These are phyloP conservation scores for Cystobasidiaceae sp. DNA, from an alignment of 1,284 basidiomycete species.

Conservation along the genomic window DNA sequence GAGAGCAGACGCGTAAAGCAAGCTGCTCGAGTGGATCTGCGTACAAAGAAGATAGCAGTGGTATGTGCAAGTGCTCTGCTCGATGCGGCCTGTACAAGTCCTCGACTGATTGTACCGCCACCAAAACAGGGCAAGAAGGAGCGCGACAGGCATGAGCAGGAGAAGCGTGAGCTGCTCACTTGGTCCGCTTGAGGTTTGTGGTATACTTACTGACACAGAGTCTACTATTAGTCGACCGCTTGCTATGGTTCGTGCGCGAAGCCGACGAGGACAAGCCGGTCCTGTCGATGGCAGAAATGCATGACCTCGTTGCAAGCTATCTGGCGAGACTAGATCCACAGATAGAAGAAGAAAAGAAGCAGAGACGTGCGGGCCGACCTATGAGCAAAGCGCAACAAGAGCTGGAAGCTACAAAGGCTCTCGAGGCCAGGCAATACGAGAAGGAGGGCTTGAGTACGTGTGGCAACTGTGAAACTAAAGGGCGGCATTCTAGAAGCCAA, in stretches of 20 bases:
- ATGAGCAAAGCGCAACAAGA: conserved; percentile 28
- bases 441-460: conserved; percentile 25
- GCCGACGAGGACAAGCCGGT: background rate
- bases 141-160: conserved; percentile 3
- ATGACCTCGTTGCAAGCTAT: conserved; percentile 8
- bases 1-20: conserved; percentile 22
- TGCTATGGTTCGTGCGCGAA: conserved; percentile 22
- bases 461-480: too few species aligned
- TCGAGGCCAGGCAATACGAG: conserved; percentile 11
- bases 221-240: conserved; percentile 10
- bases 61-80: background rate
- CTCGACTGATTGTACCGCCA: too few species aligned
- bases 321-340: background rate
- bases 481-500: background rate
- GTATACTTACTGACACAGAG: too few species aligned
- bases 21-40: conserved; percentile 18
- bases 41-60: conserved; percentile 17
- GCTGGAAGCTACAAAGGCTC: conserved; percentile 13
- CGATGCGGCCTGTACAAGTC: too few species aligned
- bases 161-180: conserved; percentile 7
- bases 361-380: conserved; percentile 10
- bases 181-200: too few species aligned
- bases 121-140: conserved; percentile 19
- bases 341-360: conserved; percentile 5
- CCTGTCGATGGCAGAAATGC: conserved; percentile 11